phyloP scores from a whole-genome alignment of 176 grass and related monocot species.

The Ensete ventricosum region DNA sequence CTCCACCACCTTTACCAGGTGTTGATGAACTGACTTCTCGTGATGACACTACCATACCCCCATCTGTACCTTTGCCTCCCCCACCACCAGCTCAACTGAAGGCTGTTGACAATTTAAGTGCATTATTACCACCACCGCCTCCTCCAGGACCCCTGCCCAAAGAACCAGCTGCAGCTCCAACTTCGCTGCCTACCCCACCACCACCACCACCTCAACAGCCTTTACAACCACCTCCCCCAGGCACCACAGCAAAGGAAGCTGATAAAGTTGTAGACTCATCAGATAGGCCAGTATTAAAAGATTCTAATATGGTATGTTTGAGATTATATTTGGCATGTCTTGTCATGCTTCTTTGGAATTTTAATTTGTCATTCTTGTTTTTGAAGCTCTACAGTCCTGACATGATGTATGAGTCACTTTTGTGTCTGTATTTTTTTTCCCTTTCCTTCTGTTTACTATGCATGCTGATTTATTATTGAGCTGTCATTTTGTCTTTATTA shows the following conservation, averaged over 20 bases:
- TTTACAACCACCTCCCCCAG: constrained; percentile 36
- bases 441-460: not conserved
- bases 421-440: not conserved
- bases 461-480: not conserved
- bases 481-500: not conserved
- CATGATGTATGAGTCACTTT: not conserved
- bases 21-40: not conserved
- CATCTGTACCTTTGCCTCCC: constrained; percentile 8
- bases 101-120: not conserved
- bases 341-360: not conserved
- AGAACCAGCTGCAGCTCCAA: constrained; percentile 42
- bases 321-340: not conserved
- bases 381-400: not conserved
- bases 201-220: constrained; percentile 55
- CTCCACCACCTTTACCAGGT: constrained; percentile 13
- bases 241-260: constrained; percentile 25
- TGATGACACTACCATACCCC: constrained; percentile 8
- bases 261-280: constrained; percentile 13
- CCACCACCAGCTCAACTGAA: constrained; percentile 4
- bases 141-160: constrained; percentile 58
- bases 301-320: constrained; percentile 40
- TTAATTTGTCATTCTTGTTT: not conserved
- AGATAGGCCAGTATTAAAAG: constrained; percentile 31
- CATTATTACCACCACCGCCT: constrained; percentile 67
- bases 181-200: constrained; percentile 44